Conservation (phyloP, 2,329 filamentous ascomycete genomes). For the Hypomyces perniciosus region DNA sequence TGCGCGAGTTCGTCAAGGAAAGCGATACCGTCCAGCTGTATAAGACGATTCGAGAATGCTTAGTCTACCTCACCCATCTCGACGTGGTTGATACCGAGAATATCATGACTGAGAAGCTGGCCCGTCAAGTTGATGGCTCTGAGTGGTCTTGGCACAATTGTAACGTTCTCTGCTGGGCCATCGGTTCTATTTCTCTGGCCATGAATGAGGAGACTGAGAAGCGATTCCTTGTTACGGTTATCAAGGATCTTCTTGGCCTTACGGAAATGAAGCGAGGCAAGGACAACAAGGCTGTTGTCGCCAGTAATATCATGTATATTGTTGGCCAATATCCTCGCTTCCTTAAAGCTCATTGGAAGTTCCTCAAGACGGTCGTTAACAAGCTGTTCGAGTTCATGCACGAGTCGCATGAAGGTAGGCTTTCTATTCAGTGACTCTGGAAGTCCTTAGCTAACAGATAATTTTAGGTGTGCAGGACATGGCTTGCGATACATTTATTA, state of each 20-base stretch:
- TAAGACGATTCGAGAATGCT: conserved; percentile 95
- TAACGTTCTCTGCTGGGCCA: conserved; percentile 99
- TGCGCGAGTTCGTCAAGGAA: conserved; percentile 98
- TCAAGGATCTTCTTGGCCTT: conserved; percentile 92
- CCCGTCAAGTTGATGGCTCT: conserved; percentile 85
- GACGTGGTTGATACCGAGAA: conserved; percentile 96
- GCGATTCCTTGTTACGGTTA: conserved; percentile 95
- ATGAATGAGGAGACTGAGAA: conserved; percentile 99
- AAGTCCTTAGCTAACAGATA: conserved; percentile 20
- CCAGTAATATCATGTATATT: conserved; percentile 99
- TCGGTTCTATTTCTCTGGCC: conserved; percentile 94
- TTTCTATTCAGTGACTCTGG: not conserved
- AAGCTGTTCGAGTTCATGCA: conserved; percentile 99
- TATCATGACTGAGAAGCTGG: conserved; percentile 98
- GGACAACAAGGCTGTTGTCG: conserved; percentile 98
- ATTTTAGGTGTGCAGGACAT: conserved; percentile 86
- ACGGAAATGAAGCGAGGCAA: conserved; percentile 99
- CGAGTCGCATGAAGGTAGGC: conserved; percentile 86
- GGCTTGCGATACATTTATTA: conserved; percentile 99
- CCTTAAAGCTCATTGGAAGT: conserved; percentile 99
- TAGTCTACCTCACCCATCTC: conserved; percentile 95
- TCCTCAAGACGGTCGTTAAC: conserved; percentile 98
- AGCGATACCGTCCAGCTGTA: conserved; percentile 98
- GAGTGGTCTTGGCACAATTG: conserved; percentile 99
- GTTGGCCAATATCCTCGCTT: conserved; percentile 98